These are phyloP conservation scores for Tephrocybe sp. DNA, from an alignment of 768 basidiomycete genomes.

Conservation along the genomic window DNA sequence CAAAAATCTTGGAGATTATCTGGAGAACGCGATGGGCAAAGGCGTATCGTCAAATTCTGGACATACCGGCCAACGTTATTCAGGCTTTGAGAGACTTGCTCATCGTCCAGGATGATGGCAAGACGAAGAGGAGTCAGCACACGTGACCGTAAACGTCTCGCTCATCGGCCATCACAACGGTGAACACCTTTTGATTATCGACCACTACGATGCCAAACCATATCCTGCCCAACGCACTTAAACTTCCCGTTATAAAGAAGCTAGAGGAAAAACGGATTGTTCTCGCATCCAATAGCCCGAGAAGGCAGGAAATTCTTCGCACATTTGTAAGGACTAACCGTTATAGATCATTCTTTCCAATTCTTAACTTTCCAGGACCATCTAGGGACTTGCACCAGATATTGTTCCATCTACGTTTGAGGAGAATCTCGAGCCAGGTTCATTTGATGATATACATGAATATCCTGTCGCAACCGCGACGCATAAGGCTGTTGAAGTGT, in stretches of 20 bases:
- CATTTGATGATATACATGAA: conserved; percentile 71
- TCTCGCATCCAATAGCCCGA: conserved; percentile 84
- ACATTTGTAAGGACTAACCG: conserved; percentile 58
- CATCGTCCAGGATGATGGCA: background rate
- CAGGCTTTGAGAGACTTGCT: background rate
- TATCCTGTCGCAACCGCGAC: conserved; percentile 77
- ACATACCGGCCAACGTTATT: background rate
- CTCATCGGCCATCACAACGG: background rate
- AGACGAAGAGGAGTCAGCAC: background rate
- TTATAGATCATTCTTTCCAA: background rate
- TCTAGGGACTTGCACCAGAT: conserved; percentile 41
- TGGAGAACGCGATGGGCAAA: background rate
- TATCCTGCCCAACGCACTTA: conserved; percentile 65
- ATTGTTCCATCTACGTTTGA: conserved; percentile 58
- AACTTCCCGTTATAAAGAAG: conserved; percentile 61
- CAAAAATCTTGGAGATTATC: no score
- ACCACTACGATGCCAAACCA: conserved; percentile 36
- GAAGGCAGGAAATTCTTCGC: conserved; percentile 80
- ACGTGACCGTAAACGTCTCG: background rate
- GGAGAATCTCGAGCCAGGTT: conserved; percentile 68
- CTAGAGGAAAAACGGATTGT: conserved; percentile 77
- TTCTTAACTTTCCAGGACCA: background rate
- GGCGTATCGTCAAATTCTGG: background rate
- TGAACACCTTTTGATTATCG: background rate
- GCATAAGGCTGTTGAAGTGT: conserved; percentile 85